Evolutionary conservation across 805 yeast genomes (phyloP).

Genomic region (Spathaspora passalidarum): DNA sequence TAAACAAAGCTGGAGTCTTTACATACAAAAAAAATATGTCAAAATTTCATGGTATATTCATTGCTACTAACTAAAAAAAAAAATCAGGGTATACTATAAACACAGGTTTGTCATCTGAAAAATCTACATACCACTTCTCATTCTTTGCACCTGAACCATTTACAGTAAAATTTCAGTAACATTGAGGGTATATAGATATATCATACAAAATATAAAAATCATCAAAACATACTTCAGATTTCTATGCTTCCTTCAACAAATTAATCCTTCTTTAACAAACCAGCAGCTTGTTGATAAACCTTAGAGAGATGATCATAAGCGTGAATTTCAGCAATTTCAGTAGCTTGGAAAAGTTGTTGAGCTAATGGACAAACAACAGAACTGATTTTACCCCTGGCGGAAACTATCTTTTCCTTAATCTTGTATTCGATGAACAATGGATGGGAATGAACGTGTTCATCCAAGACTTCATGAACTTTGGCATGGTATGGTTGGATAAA

Average conservation of each 20-base stretch:
- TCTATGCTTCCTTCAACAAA: not conserved
- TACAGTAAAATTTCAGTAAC: not conserved
- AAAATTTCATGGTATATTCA: too few species aligned
- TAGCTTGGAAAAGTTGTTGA: conserved; percentile 26
- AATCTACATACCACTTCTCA: not conserved
- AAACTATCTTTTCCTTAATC: conserved; percentile 25
- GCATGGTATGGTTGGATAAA: conserved; percentile 29
- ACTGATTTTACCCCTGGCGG: conserved; percentile 19
- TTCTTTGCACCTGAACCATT: not conserved
- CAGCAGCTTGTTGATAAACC: conserved; percentile 14
- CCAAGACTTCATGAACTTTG: conserved; percentile 27
- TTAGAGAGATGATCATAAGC: conserved; percentile 22
- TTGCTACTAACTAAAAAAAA: too few species aligned
- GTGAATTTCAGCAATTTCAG: conserved; percentile 33
- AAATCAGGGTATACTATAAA: too few species aligned
- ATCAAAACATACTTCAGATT: not conserved
- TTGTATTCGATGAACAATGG: conserved; percentile 30
- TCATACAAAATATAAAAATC: conserved; percentile 1
- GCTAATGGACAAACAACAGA: conserved; percentile 29
- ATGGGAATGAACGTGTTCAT: conserved; percentile 36
- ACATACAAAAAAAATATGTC: too few species aligned
- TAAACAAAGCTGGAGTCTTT: too few species aligned
- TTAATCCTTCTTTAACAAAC: conserved; percentile 6
- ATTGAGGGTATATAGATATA: conserved; percentile 1
- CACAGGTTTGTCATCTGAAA: too few species aligned